Evolutionary conservation across 768 basidiomycete species (phyloP), one percentile per base, ranked within the genome.

Genomic region (Boletus insuetus): DNA sequence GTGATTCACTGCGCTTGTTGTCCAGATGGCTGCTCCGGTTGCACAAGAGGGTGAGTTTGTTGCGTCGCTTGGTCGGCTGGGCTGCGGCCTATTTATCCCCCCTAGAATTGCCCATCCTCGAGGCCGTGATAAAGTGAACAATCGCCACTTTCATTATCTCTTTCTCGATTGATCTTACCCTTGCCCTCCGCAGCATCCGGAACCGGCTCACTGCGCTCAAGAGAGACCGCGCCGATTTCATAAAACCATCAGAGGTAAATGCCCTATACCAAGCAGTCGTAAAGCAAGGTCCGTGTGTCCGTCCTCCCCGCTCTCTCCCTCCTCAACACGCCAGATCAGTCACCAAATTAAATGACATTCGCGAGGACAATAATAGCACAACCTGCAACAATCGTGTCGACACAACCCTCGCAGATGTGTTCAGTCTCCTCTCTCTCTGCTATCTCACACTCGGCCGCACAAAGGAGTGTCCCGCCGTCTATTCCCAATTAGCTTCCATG

Each of bases 401-500:
- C 75, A 95, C 93, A 7, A 91, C 94, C 5, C 84, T 99, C 44
- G 87, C 92, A 29, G 97, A 99, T 74, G 96, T 98, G 37, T 98
- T 98, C 76, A 87, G 84, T 66, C 81, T 99, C 46, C 82, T 99
- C 42, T 96, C 94, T 14, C 82, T 99, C 60, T 98, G 97, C 81
- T 99, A 94, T 78, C 85, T 99, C 64, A 97, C 95, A 37, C 94
- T 99, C 58, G 97, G 97, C 41, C 95, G 94, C 76, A 94, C 92
- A 39, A 85, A 87, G 61, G 95, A 98, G 71, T 87, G 88, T 11
- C 95, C 96, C 0, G 96, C 95, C 24, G 93, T 90, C 0, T 99
- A 97, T 72, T 93, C 91, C 59, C 97, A 98, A 66, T 86, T 98
- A 59, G 93, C 94, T 38, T 94, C 89, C 56, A 97, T 99, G 88